These are phyloP conservation scores for Clitopilus passeckerianus DNA, from an alignment of 768 basidiomycete genomes.

Conservation along the genomic window DNA sequence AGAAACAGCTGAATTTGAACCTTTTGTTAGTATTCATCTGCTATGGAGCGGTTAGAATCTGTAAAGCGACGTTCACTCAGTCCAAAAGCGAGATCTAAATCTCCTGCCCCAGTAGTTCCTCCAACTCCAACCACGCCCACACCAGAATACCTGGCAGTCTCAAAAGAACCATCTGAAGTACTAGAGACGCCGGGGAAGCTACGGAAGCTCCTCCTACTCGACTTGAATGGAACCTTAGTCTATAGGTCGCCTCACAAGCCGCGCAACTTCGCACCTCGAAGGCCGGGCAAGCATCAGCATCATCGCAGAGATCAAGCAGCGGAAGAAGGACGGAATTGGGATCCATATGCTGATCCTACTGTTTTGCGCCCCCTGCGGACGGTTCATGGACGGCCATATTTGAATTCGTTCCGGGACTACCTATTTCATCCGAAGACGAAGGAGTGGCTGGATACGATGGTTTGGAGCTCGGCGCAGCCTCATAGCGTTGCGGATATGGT, in stretches of 20 bases:
- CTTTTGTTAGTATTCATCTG: not conserved
- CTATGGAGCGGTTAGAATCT: not conserved
- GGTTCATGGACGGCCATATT: conserved; percentile 61
- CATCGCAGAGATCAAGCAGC: not conserved
- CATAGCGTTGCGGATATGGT: conserved; percentile 79
- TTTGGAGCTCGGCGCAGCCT: conserved; percentile 87
- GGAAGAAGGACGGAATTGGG: not conserved
- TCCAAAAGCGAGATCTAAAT: too few species aligned
- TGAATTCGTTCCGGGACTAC: conserved; percentile 55
- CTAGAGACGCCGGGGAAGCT: conserved; percentile 18
- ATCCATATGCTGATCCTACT: conserved; percentile 18
- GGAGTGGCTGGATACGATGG: conserved; percentile 76
- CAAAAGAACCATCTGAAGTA: conserved; percentile 21
- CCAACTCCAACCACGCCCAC: conserved; percentile 15
- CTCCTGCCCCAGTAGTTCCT: not conserved
- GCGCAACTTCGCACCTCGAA: conserved; percentile 1
- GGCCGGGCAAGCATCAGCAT: not conserved
- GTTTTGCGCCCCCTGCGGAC: conserved; percentile 24
- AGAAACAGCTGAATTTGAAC: not conserved
- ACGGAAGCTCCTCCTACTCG: conserved; percentile 69
- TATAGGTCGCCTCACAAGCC: conserved; percentile 42
- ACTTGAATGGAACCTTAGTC: conserved; percentile 73
- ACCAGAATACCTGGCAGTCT: conserved; percentile 24
- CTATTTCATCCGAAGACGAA: conserved; percentile 57
- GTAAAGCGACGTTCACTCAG: not conserved